phyloP scores from a whole-genome alignment of 2,329 filamentous ascomycete genomes.

The Apiospora malaysiana region DNA sequence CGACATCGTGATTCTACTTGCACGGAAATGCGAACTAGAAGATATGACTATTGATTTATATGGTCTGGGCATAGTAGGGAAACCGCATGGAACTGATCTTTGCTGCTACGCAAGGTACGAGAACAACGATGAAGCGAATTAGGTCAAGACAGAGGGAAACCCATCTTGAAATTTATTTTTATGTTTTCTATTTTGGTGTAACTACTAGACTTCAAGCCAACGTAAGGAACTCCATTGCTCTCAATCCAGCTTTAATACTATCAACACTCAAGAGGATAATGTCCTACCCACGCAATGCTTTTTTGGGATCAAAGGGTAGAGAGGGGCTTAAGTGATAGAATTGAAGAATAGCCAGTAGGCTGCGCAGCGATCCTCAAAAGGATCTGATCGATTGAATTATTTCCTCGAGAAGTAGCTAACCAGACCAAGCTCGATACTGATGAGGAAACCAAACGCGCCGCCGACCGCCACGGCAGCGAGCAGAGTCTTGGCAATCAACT shows the following conservation, averaged over 20 bases:
- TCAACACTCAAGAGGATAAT: neutral
- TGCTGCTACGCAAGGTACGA: no score
- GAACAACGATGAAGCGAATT: neutral
- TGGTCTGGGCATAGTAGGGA: no score
- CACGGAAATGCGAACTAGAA: no score
- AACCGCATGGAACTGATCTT: no score
- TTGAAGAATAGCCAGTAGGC: neutral
- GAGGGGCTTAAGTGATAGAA: neutral
- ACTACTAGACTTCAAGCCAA: neutral
- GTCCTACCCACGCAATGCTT: neutral
- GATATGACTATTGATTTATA: no score
- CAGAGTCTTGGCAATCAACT: neutral
- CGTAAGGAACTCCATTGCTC: neutral
- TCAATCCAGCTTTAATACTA: neutral
- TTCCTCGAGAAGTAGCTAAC: neutral
- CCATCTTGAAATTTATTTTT: conserved; percentile 7
- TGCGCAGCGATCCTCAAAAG: neutral
- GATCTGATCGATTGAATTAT: no score
- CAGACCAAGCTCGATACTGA: neutral
- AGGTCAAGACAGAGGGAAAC: conserved; percentile 5
- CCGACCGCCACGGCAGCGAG: neutral
- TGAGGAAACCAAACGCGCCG: neutral
- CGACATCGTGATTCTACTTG: no score
- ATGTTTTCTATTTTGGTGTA: neutral
- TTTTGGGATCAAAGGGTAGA: neutral